phyloP scores from a whole-genome alignment of 164 flowering plant genomes.

The Vitis labrusca region DNA sequence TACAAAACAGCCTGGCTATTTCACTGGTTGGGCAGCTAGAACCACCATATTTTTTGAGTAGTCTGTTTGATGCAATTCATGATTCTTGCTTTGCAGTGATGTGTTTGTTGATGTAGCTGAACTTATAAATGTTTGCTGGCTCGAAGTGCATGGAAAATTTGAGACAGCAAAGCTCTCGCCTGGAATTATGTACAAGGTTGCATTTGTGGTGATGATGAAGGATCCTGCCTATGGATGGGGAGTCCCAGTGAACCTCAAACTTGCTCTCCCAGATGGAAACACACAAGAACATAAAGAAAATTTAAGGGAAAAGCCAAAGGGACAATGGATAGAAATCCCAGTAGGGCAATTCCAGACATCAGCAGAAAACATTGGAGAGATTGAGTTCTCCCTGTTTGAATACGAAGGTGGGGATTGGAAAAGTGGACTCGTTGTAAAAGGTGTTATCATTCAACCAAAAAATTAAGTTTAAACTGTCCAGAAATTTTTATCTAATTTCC shows the following conservation, averaged over 20 bases:
- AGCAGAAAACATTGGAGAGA: constrained; percentile 30
- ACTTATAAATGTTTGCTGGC: constrained; percentile 71
- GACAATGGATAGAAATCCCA: constrained; percentile 45
- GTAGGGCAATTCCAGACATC: constrained; percentile 41
- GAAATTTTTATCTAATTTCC: neutral
- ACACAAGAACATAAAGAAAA: constrained; percentile 36
- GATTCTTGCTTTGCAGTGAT: constrained; percentile 29
- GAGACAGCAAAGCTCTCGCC: constrained; percentile 50
- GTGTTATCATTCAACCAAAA: constrained; percentile 49
- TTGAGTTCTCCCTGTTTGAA: constrained; percentile 50
- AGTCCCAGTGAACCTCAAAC: constrained; percentile 55
- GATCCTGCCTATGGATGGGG: constrained; percentile 67
- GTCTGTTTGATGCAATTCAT: neutral
- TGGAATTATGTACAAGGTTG: constrained; percentile 42
- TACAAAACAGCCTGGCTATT: no score
- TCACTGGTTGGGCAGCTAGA: no score
- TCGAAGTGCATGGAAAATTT: constrained; percentile 63
- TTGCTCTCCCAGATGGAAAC: constrained; percentile 48
- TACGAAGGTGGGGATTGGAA: constrained; percentile 58
- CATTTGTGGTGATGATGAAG: constrained; percentile 51
- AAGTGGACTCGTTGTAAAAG: constrained; percentile 58
- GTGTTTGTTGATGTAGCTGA: constrained; percentile 47
- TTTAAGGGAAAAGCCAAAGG: constrained; percentile 32
- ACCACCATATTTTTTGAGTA: no score
- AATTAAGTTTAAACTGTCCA: neutral